phyloP scores from a whole-genome alignment of 2,329 filamentous ascomycete species.

The Aspergillus sclerotialis region DNA sequence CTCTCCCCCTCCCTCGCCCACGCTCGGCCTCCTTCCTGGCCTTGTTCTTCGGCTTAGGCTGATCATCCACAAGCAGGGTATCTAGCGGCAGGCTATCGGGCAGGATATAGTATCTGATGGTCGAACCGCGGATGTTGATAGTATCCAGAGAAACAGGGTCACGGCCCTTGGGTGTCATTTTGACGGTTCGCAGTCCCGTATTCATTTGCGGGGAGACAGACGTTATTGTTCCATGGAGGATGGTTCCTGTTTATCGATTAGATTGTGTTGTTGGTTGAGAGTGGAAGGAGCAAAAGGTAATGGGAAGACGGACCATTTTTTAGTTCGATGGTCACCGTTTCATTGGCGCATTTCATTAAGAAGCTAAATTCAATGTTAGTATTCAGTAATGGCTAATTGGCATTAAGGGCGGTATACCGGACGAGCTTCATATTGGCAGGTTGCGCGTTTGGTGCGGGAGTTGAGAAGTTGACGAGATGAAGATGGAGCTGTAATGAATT shows the following conservation, averaged over 20 bases:
- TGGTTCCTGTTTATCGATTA: conserved; percentile 59
- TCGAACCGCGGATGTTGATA: conserved; percentile 94
- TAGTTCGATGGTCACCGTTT: conserved; percentile 95
- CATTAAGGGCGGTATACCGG: conserved; percentile 55
- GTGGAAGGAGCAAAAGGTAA: conserved; percentile 2
- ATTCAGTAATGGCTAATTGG: conserved; percentile 14
- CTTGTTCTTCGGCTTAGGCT: conserved; percentile 99
- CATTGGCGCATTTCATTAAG: conserved; percentile 98
- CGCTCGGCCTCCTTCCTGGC: conserved; percentile 77
- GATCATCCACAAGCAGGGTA: conserved; percentile 90
- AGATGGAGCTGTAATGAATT: background rate
- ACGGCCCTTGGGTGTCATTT: conserved; percentile 87
- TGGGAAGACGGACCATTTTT: conserved; percentile 70
- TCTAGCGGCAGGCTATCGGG: conserved; percentile 93
- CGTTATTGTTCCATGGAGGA: conserved; percentile 93
- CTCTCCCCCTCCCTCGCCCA: conserved; percentile 40
- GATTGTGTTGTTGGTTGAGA: conserved; percentile 1
- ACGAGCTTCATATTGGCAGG: conserved; percentile 82
- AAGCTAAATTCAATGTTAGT: conserved; percentile 56
- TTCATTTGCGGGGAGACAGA: conserved; percentile 99
- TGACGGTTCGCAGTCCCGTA: conserved; percentile 87
- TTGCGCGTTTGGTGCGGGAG: background rate
- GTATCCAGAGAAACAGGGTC: conserved; percentile 84
- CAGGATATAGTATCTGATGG: conserved; percentile 93
- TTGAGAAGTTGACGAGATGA: no score